Evolutionary conservation across 257 asterid genomes (phyloP), one percentile per base, ranked within the genome.

Genomic region (Haberlea rhodopensis): DNA sequence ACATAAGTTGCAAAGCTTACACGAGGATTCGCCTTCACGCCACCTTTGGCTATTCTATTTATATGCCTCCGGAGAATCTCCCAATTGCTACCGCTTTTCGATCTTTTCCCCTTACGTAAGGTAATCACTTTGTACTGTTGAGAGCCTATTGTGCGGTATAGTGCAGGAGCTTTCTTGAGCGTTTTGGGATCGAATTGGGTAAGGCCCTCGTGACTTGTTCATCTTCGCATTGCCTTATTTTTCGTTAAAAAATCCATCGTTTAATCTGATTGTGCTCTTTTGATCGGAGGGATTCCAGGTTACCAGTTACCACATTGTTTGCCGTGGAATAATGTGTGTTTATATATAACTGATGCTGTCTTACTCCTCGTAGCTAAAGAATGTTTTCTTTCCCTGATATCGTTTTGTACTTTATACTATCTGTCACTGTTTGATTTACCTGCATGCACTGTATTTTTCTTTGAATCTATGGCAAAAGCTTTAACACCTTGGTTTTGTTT

Each of bases 381-480:
- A 29, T 46, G 45, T 58, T 26, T 27, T 31, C 62, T 22, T 32
- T 32, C 7, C 10, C 40, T 32, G 40, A 32, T n/a, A n/a, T n/a
- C n/a, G n/a, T n/a, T n/a, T n/a, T n/a, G n/a, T n/a, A 32, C 1
- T 32, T 32, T 32, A 32, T 8, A 13, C 40, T 32, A 32, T 32
- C 40, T 32, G 13, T 7, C 40, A 32, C 40, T 7, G 3, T 32
- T 8, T 32, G 40, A 32, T 32, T 76, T 69, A 54, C 24, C 53
- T 71, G 84, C 82, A 75, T 74, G 84, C 76, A 73, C 73, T 1
- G 73, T 73, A 81, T 81, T 79, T 79, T 77, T 70, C 21, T 66
- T 65, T 59, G 57, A 26, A 29, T 56, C 57, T 27, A 22, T 48
- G 26, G 8, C 18, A 51, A 53, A 43, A 18, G 48, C 32, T 43